These are phyloP conservation scores for Penicillium expansum DNA, from an alignment of 2,329 filamentous ascomycete genomes.

Conservation along the genomic window DNA sequence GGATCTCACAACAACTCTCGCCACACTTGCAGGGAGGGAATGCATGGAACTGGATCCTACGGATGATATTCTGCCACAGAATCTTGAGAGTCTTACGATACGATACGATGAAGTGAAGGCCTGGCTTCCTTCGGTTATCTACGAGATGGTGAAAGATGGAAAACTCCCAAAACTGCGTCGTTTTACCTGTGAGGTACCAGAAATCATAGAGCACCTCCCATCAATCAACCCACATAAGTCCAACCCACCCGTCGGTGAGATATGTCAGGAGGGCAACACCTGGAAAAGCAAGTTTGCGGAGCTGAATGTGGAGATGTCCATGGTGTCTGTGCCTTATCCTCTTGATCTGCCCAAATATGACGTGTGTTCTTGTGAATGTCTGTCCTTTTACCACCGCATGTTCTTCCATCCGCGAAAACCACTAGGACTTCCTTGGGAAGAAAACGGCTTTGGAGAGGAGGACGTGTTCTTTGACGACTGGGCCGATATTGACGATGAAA, in stretches of 20 bases:
- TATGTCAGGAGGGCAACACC: conserved; percentile 4
- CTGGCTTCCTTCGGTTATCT: neutral
- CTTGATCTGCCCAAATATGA: conserved; percentile 1
- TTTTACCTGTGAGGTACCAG: conserved; percentile 6
- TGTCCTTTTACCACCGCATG: conserved; percentile 9
- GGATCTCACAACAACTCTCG: conserved; percentile 6
- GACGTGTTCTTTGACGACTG: conserved; percentile 4
- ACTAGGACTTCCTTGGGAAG: neutral
- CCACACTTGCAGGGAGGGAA: neutral
- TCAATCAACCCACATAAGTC: neutral
- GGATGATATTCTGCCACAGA: neutral
- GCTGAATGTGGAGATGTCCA: neutral
- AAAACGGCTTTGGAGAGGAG: neutral
- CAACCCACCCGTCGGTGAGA: neutral
- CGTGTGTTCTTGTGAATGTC: conserved; percentile 7
- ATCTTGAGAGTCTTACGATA: conserved; percentile 9
- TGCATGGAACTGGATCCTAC: neutral
- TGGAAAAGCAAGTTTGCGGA: conserved; percentile 4
- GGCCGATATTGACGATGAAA: conserved; percentile 4
- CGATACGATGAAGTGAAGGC: conserved; percentile 1
- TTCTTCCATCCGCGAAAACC: neutral
- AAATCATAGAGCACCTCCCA: neutral
- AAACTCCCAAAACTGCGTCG: conserved; percentile 2
- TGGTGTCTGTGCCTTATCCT: conserved; percentile 2
- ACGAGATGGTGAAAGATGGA: neutral